These are phyloP conservation scores for Hyparrhenia diplandra DNA, from an alignment of 176 grass and related monocot genomes.

Conservation along the genomic window DNA sequence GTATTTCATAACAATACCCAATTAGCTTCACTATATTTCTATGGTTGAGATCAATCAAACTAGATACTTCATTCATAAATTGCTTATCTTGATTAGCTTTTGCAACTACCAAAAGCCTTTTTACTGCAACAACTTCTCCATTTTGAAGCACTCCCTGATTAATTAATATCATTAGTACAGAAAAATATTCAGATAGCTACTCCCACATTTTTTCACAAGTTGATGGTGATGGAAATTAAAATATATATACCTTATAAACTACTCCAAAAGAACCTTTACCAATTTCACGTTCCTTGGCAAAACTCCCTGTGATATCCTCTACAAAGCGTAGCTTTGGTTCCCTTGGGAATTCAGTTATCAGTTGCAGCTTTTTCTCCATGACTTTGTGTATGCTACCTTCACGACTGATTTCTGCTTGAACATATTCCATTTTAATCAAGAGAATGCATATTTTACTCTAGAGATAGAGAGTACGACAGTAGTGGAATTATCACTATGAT, in stretches of 20 bases:
- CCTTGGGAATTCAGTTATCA: background rate
- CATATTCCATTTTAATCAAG: background rate
- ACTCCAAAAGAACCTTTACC: constrained; percentile 15
- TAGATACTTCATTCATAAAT: constrained; percentile 6
- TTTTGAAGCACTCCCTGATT: constrained; percentile 3
- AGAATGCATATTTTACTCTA: background rate
- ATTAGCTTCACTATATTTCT: constrained; percentile 16
- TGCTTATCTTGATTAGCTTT: background rate
- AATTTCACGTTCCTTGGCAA: background rate
- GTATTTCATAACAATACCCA: constrained; percentile 22
- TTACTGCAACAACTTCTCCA: constrained; percentile 1
- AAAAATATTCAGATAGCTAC: background rate
- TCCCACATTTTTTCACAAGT: background rate
- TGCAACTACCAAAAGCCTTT: constrained; percentile 1
- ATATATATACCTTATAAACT: constrained; percentile 37
- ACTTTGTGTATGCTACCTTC: background rate
- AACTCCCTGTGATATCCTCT: background rate
- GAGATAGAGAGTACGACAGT: background rate
- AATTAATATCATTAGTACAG: background rate
- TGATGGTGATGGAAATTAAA: background rate
- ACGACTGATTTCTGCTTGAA: background rate
- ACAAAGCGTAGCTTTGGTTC: background rate
- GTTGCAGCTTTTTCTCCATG: background rate
- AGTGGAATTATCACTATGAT: background rate
- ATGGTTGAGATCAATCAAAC: constrained; percentile 12